Conservation (phyloP, 2,329 filamentous ascomycete genomes). For the Calycina marina region DNA sequence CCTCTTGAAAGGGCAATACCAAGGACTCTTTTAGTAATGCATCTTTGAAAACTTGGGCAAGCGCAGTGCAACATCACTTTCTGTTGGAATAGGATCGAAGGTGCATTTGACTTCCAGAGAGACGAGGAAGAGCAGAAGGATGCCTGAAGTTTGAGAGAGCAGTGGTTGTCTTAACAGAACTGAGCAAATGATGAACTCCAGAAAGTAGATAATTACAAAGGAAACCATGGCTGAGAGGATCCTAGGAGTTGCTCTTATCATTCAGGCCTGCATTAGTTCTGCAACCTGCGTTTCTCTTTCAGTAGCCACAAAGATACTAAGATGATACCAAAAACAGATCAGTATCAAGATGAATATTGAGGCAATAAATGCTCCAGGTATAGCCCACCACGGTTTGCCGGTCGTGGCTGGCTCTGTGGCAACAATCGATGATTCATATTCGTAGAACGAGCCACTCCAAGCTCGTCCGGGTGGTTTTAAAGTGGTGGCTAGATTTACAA, state of each 20-base stretch:
- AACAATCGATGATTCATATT: not conserved
- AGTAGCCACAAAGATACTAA: constrained; percentile 14
- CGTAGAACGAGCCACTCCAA: constrained; percentile 9
- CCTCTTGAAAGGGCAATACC: constrained; percentile 16
- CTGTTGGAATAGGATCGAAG: constrained; percentile 14
- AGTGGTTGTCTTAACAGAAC: constrained; percentile 15
- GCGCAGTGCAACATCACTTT: constrained; percentile 15
- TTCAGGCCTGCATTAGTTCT: constrained; percentile 16
- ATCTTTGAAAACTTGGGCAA: constrained; percentile 15
- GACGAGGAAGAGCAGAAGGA: constrained; percentile 14
- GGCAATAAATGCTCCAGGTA: constrained; percentile 9
- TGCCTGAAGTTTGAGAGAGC: constrained; percentile 14
- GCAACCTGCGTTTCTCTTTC: constrained; percentile 15
- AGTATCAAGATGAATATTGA: constrained; percentile 17
- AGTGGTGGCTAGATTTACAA: constrained; percentile 8
- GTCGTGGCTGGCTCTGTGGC: not conserved
- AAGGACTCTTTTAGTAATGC: constrained; percentile 12
- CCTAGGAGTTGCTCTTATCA: constrained; percentile 13
- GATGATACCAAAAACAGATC: constrained; percentile 17
- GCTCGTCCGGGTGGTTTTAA: constrained; percentile 11
- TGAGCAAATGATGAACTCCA: constrained; percentile 13
- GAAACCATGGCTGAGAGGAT: constrained; percentile 15
- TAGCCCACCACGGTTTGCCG: constrained; percentile 5
- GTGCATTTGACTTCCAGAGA: constrained; percentile 26
- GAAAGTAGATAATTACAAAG: constrained; percentile 15